phyloP scores from a whole-genome alignment of 2,329 filamentous ascomycete genomes.

The Sarocladiaceae sp. region DNA sequence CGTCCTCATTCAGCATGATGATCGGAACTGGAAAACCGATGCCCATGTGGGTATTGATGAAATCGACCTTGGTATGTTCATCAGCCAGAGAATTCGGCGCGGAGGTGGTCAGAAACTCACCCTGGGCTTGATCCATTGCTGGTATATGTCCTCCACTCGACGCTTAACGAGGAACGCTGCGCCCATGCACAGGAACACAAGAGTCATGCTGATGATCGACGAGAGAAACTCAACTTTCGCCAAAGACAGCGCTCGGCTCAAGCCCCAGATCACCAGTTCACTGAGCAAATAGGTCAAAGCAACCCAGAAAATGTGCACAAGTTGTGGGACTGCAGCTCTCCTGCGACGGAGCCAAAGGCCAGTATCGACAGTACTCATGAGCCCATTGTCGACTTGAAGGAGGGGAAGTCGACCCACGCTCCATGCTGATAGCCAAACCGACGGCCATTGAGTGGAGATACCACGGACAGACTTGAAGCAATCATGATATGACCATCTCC shows the following conservation, averaged over 20 bases:
- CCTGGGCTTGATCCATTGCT: slow-evolving; percentile 26
- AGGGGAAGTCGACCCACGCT: neutral
- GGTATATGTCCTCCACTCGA: slow-evolving; percentile 23
- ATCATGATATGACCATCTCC: neutral
- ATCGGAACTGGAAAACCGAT: slow-evolving; percentile 48
- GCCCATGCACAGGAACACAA: slow-evolving; percentile 33
- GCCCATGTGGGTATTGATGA: slow-evolving; percentile 47
- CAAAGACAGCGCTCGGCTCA: slow-evolving; percentile 31
- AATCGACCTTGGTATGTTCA: slow-evolving; percentile 35
- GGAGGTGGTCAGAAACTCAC: slow-evolving; percentile 17
- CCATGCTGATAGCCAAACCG: neutral
- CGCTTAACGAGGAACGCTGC: slow-evolving; percentile 15
- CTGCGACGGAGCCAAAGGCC: neutral
- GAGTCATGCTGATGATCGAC: slow-evolving; percentile 43
- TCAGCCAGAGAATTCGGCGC: slow-evolving; percentile 1
- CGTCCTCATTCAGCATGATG: slow-evolving; percentile 36
- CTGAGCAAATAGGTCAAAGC: slow-evolving; percentile 33
- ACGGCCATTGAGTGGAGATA: neutral
- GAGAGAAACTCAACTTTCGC: slow-evolving; percentile 39
- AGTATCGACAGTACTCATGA: neutral
- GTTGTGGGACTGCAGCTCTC: neutral
- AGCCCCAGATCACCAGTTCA: slow-evolving; percentile 42
- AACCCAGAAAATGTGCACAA: slow-evolving; percentile 25
- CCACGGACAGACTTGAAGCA: neutral
- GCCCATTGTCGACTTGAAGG: neutral